Base-by-base conservation (phyloP, 2,329 filamentous ascomycete genomes). In the Apiospora pterosperma region DNA sequence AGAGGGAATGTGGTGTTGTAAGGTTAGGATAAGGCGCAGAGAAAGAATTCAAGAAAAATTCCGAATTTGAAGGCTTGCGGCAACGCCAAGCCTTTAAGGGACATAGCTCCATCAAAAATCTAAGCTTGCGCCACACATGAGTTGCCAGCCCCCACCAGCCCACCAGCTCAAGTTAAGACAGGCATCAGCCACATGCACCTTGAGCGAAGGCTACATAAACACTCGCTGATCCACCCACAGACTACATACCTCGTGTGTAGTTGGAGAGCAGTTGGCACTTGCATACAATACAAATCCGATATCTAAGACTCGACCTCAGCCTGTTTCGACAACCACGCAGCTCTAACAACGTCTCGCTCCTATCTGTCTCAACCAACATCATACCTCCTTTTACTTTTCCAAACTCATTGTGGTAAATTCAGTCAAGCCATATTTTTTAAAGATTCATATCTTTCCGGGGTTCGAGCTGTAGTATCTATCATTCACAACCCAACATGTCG, bases 401-500 rank as follows among this genome's bases (percentile, higher is more conserved):
- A 16, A 4, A 6, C 2, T 12, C 16, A 39, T 2, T 60, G 16
- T 60, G 21, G 58, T 21, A 39, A 25, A 23, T 60, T 60, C 58
- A 60, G n/a, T 55, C 4, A 4, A 19, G 58, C 58, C 19, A 25
- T 21, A 21, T 36, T 21, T 8, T 23, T 10, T 21, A n/a, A n/a
- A n/a, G n/a, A n/a, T 62, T 36, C n/a, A 4, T 25, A 23, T 59
- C 34, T 36, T 23, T 38, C 7, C 25, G 14, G 61, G 34, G 48
- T 34, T 34, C 19, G 10, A n/a, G 48, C 19, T 28, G 28, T 19
- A 55, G 5, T 55, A 55, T 34, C 48, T 55, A 55, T 34, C 48
- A 55, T 55, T 34, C 48, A 34, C 48, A 55, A 28, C 62, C 62
- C 72, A 78, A 58, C 67, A 90, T 90, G 88, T 90, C 88, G 64